Evolutionary conservation across 805 yeast genomes (phyloP), one percentile per base, ranked within the genome.

Genomic region (Clavispora fructus): DNA sequence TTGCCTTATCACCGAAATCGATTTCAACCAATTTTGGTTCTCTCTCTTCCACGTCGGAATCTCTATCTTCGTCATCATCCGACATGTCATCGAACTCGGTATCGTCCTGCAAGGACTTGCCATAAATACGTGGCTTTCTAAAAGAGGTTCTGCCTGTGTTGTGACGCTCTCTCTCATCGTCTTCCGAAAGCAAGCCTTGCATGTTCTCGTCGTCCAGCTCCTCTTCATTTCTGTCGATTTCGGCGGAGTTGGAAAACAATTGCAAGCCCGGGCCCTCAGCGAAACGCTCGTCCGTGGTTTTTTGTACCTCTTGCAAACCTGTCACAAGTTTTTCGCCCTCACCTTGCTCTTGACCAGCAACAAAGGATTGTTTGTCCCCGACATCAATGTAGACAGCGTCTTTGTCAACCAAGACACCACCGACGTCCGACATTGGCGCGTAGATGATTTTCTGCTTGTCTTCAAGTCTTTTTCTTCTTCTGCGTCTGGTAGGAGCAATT

Each of bases 361-460:
- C 79, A 63, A 86, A 86, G 35, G 76, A 63, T 43, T 74, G 75
- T 37, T 63, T 67, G 23, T 69, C 70, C 1, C 89, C 90, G 8
- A 87, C 81, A 57, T 87, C 97, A 49, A 94, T 88, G 59, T 91
- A 94, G 2, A 94, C 99, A 8, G 99, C 97, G 71, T 94, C 99
- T 62, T 86, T 91, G 69, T 94, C 99, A 50, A 94, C 89, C 54
- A 94, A 73, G 32, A 94, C 95, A 64, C 99, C 99, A 47, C 97
- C 97, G n/a, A 94, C 97, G 66, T 94, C 98, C 40, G 97, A 87
- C 99, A 94, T 94, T 42, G 99, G 99, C 0, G 99, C 99, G 65
- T 95, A 94, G 2, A 94, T 89, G 54, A 89, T 80, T 64, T 91
- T 94, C 62, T 89, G 95, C 57, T 85, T 88, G 60, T 94, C 99